A percentile compares a stretch with the other conserved stretches of the same genome.
These are phyloP conservation scores for Rhynchospora breviuscula DNA, from an alignment of 176 grass and related monocot species.

Conservation along the genomic window DNA sequence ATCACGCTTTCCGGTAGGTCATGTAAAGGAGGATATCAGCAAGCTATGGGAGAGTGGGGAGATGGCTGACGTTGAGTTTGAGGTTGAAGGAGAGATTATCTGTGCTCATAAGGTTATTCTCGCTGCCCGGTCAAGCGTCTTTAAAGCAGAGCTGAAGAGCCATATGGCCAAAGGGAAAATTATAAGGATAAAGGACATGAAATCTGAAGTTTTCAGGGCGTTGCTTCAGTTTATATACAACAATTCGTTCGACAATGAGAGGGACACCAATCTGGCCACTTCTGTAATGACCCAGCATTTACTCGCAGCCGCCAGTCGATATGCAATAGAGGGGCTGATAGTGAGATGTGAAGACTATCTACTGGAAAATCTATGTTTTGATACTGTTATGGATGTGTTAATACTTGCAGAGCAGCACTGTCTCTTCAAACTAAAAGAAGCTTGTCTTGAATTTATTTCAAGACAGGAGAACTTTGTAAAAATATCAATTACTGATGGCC, in stretches of 20 bases:
- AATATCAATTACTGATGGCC: no score
- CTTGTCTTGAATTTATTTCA: not conserved
- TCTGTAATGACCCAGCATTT: constrained; percentile 16
- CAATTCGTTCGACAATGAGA: not conserved
- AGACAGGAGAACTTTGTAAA: not conserved
- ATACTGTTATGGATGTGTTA: not conserved
- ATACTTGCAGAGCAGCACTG: not conserved
- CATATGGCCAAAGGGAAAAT: not conserved
- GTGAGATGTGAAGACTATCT: constrained; percentile 13
- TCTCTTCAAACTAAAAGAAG: not conserved
- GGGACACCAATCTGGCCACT: no score
- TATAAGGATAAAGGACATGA: not conserved
- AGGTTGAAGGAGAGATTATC: not conserved
- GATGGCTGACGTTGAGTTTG: not conserved
- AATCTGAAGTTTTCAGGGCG: not conserved
- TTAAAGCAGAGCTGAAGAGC: not conserved
- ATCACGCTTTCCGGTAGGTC: not conserved
- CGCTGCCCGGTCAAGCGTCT: not conserved
- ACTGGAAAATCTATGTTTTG: not conserved
- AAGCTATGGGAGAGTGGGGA: not conserved
- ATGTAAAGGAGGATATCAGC: not conserved
- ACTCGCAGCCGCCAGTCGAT: constrained; percentile 26
- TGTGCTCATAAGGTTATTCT: not conserved
- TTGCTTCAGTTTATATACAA: not conserved
- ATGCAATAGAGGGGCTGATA: constrained; percentile 29